Evolutionary conservation across 257 asterid species (phyloP).

Genomic region (Ajuga chamaepitys): DNA sequence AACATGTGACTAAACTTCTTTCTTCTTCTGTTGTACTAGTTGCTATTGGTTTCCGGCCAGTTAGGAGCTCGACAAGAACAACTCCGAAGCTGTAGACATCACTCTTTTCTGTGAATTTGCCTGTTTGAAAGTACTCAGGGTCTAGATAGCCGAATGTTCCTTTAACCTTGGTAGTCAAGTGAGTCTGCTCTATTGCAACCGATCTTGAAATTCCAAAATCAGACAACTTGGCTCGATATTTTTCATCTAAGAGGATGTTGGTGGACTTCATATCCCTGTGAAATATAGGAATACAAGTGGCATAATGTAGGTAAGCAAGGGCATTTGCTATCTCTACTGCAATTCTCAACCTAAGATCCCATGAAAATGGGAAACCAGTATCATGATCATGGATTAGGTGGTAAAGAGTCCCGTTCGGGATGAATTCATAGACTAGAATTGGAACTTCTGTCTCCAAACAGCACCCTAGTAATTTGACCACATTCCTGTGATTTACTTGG

Average conservation of each 20-base stretch:
- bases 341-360: constrained; percentile 28
- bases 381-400: constrained; percentile 18
- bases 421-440: constrained; percentile 23
- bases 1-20: constrained; percentile 20
- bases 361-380: constrained; percentile 15
- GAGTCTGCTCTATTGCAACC: constrained; percentile 17
- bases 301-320: constrained; percentile 29
- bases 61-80: constrained; percentile 29
- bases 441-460: constrained; percentile 34
- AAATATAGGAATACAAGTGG: constrained; percentile 22
- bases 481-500: constrained; percentile 29
- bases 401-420: constrained; percentile 26
- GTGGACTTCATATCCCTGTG: constrained; percentile 34
- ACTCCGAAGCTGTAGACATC: constrained; percentile 37
- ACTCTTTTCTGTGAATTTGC: constrained; percentile 28
- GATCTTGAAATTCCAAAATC: constrained; percentile 31
- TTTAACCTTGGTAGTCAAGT: constrained; percentile 25
- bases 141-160: constrained; percentile 33
- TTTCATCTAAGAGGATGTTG: constrained; percentile 28
- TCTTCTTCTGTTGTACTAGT: constrained; percentile 15
- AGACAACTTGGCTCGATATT: constrained; percentile 22
- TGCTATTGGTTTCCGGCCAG: constrained; percentile 24
- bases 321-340: constrained; percentile 26
- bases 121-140: constrained; percentile 28
- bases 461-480: constrained; percentile 25